Percentiles rank a stretch among this genome's conserved stretches.
Conservation (phyloP, 371 early-diverging fungal genomes). For the Syncephalastrum monosporum region DNA sequence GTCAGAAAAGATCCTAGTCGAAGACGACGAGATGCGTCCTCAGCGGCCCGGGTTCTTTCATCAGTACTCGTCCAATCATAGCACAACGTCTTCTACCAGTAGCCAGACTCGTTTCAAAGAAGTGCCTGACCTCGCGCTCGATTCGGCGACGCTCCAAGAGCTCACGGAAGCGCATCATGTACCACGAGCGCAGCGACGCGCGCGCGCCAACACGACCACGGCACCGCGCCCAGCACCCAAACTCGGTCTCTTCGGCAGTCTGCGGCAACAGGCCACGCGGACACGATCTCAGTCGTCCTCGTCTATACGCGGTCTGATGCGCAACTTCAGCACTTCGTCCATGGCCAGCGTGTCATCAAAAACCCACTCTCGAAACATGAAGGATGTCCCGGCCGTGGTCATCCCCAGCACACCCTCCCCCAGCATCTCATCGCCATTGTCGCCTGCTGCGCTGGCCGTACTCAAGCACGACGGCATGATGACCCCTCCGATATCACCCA, state of each 20-base stretch:
- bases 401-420: neutral
- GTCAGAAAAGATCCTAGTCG: constrained; percentile 2
- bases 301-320: constrained; percentile 15
- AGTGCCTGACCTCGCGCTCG: constrained; percentile 5
- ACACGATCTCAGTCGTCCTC: constrained; percentile 16
- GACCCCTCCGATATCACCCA: neutral
- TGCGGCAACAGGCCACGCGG: constrained; percentile 16
- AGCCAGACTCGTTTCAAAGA: constrained; percentile 10
- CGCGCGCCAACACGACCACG: constrained; percentile 6
- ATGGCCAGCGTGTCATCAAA: too few species aligned
- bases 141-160: neutral
- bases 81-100: too few species aligned
- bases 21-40: neutral
- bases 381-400: too few species aligned
- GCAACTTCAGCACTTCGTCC: constrained; percentile 8
- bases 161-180: neutral
- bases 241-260: constrained; percentile 17
- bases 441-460: constrained; percentile 21
- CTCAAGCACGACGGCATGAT: constrained; percentile 15
- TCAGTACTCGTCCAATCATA: too few species aligned
- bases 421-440: constrained; percentile 4
- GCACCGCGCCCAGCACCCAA: neutral
- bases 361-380: too few species aligned
- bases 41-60: too few species aligned
- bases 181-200: neutral